Percentiles rank a stretch among this genome's conserved stretches.
phyloP scores from a whole-genome alignment of 1,284 basidiomycete genomes.

The Boletellus dicymbophilus region DNA sequence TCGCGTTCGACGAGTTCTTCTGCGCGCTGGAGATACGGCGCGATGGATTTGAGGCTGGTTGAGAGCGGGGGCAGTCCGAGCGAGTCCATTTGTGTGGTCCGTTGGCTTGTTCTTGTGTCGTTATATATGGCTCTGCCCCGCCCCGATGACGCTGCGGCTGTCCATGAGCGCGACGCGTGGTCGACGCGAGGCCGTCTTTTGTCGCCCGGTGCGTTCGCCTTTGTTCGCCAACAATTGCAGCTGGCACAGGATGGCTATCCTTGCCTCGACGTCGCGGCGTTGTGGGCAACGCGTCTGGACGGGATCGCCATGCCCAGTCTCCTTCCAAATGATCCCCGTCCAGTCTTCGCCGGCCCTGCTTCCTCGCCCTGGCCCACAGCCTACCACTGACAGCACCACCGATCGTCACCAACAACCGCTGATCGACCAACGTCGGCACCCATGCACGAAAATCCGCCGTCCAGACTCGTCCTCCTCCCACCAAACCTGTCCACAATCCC shows the following conservation, averaged over 20 bases:
- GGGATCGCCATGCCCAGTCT: conserved; percentile 7
- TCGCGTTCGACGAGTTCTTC: conserved; percentile 83
- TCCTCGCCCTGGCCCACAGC: conserved; percentile 16
- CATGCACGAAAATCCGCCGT: not conserved
- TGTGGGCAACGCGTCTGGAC: no score
- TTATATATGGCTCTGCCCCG: conserved; percentile 6
- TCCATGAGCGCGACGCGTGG: conserved; percentile 13
- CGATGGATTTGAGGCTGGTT: conserved; percentile 59
- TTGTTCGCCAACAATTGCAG: no score
- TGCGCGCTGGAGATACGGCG: conserved; percentile 87
- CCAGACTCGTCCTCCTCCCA: conserved; percentile 15
- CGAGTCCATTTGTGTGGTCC: conserved; percentile 23
- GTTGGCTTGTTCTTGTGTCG: not conserved
- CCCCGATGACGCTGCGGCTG: conserved; percentile 2
- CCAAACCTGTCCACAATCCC: conserved; percentile 29
- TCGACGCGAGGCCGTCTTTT: conserved; percentile 19
- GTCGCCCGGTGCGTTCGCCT: not conserved
- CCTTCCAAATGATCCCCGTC: conserved; percentile 25
- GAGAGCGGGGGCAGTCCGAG: conserved; percentile 61
- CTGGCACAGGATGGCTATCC: conserved; percentile 13
- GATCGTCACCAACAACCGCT: conserved; percentile 2
- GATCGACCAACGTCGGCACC: conserved; percentile 15
- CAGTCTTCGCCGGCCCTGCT: not conserved
- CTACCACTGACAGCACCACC: not conserved
- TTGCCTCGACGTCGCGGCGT: conserved; percentile 2